Evolutionary conservation across 805 yeast species (phyloP), one percentile per base, ranked within the genome.

Genomic region (Metschnikowia noctiluminum): DNA sequence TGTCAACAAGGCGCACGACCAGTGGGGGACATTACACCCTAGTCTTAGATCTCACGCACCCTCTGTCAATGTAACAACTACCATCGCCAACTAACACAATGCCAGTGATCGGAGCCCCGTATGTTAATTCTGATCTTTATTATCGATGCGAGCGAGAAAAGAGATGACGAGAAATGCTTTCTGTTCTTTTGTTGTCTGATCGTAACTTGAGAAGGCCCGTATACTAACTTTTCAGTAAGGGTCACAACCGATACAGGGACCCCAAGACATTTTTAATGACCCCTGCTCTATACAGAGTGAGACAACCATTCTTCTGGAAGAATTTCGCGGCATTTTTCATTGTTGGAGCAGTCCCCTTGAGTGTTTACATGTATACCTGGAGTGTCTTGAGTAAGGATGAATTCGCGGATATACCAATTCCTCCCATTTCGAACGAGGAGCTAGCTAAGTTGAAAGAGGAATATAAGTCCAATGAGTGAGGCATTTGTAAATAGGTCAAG

Each of bases 331-430:
- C 83, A 0, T 80, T 91, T 43, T 73, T 73, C 14, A 67, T 78
- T 0, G 71, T 89, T 16, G 68, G 82, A 5, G 78, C 85, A n/a
- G 69, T 89, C 45, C 84, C 94, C 6, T 72, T 79, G 10, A 82
- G 87, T 39, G 85, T 89, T 28, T 91, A 82, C 66, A 54, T 66
- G 55, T 77, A 69, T 58, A 85, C 96, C 0, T 84, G 81, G 76
- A 70, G 79, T 55, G 77, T 80, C 61, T 71, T 87, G 58, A 81
- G 80, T 55, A 75, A 75, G 61, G 97, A 90, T 62, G 96, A 92
- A 55, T 89, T 92, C 64, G 81, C 77, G 40, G 97, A 91, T 64
- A 89, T 92, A 57, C 97, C 97, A 37, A 83, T 92, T 56, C 99
- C 99, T 42, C 97, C 98, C 15, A 77, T 92, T 50, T 78, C 85